Conservation (phyloP, 345 rosid genomes). For the Brassica incana region DNA sequence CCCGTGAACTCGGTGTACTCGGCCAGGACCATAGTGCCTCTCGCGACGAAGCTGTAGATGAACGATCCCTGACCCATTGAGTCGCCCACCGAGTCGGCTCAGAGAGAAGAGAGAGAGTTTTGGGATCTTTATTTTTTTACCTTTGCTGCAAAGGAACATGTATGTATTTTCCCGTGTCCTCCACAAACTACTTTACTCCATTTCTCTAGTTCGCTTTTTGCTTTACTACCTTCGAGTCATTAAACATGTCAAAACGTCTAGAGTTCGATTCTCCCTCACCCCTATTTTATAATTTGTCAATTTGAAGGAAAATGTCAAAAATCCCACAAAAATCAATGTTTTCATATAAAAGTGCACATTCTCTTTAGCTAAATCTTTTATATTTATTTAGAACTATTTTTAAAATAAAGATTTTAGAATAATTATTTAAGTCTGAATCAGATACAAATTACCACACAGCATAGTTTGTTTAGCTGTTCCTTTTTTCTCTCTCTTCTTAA, state of each 20-base stretch:
- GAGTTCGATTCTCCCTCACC: too few species aligned
- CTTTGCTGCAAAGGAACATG: conserved; percentile 24
- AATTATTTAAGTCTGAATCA: not conserved
- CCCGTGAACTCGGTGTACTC: conserved; percentile 99
- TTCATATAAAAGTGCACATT: not conserved
- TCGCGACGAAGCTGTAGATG: conserved; percentile 95
- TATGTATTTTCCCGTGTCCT: conserved; percentile 14
- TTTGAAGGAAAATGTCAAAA: not conserved
- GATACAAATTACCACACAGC: not conserved
- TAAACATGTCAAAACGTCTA: too few species aligned
- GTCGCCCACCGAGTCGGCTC: conserved; percentile 30
- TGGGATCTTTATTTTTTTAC: conserved; percentile 14
- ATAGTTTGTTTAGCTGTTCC: not conserved
- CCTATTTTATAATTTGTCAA: not conserved
- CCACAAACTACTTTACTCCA: conserved; percentile 24
- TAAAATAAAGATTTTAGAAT: not conserved
- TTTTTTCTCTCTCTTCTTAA: too few species aligned
- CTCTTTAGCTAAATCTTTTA: not conserved
- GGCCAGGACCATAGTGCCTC: conserved; percentile 88
- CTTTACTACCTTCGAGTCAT: too few species aligned
- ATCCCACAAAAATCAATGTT: not conserved
- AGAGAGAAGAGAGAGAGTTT: conserved; percentile 11
- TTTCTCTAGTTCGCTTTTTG: not conserved
- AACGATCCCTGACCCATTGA: conserved; percentile 85
- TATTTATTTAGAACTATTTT: not conserved